Conservation (phyloP, 257 asterid species). For the Solanum dulcamara region DNA sequence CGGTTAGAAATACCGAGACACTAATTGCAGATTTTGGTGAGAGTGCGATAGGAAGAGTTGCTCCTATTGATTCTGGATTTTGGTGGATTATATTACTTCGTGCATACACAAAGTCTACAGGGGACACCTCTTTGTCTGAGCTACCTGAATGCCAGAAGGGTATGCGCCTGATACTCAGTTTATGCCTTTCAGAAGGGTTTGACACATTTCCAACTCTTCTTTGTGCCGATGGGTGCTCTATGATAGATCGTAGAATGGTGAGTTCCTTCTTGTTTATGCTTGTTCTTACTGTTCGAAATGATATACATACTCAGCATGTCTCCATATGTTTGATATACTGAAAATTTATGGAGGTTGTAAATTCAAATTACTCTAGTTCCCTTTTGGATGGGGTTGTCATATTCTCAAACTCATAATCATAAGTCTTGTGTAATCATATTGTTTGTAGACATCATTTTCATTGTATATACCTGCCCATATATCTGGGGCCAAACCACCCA, state of each 20-base stretch:
- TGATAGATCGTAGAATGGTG: slow-evolving; percentile 83
- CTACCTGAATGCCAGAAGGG: slow-evolving; percentile 68
- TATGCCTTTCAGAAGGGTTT: slow-evolving; percentile 67
- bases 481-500: background rate
- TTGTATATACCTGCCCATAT: background rate
- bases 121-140: slow-evolving; percentile 61
- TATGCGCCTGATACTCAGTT: slow-evolving; percentile 59
- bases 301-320: background rate
- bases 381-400: background rate
- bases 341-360: background rate
- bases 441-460: background rate
- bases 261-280: slow-evolving; percentile 7
- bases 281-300: background rate
- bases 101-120: slow-evolving; percentile 63
- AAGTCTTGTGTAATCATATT: background rate
- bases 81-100: slow-evolving; percentile 74
- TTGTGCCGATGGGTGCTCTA: slow-evolving; percentile 67
- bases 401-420: background rate
- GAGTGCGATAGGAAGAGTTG: slow-evolving; percentile 73
- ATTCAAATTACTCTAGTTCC: background rate
- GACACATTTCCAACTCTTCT: slow-evolving; percentile 80
- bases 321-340: background rate
- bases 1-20: slow-evolving; percentile 49
- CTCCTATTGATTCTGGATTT: slow-evolving; percentile 78
- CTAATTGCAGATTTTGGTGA: slow-evolving; percentile 68